These are phyloP conservation scores for Taxillus chinensis DNA, from an alignment of 164 flowering plant species.

Conservation along the genomic window DNA sequence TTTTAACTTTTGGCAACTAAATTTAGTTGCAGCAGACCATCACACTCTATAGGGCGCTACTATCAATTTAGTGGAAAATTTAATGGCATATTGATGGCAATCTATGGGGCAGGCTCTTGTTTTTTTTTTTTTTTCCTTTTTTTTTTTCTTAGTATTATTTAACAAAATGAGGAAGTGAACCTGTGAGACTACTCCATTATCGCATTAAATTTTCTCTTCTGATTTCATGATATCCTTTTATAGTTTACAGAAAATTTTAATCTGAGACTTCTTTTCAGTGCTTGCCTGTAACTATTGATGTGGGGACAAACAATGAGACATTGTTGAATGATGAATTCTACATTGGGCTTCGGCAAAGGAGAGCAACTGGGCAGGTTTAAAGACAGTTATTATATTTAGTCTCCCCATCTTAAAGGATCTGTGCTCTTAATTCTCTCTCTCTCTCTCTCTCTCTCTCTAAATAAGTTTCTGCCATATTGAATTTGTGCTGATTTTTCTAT, in stretches of 20 bases:
- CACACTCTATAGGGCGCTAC: too few species aligned
- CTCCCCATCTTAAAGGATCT: neutral
- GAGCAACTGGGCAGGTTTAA: constrained; percentile 41
- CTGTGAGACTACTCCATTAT: too few species aligned
- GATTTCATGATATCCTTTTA: too few species aligned
- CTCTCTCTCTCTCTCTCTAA: neutral
- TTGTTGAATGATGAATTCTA: constrained; percentile 38
- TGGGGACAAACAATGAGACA: constrained; percentile 38
- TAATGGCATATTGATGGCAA: too few species aligned
- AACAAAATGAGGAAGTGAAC: too few species aligned
- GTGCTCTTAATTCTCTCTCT: neutral
- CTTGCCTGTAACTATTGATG: constrained; percentile 42
- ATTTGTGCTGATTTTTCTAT: neutral
- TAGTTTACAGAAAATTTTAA: too few species aligned
- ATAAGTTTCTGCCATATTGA: constrained; percentile 1
- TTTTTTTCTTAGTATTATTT: too few species aligned
- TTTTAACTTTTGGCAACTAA: neutral
- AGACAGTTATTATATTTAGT: too few species aligned
- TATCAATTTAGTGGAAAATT: too few species aligned
- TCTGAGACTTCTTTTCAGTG: constrained; percentile 17
- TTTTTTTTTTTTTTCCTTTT: too few species aligned
- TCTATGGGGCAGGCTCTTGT: too few species aligned
- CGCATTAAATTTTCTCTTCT: too few species aligned
- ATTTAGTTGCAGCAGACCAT: neutral
- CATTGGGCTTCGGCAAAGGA: constrained; percentile 37